These are phyloP conservation scores for Suillus decipiens DNA, from an alignment of 768 basidiomycete genomes.

Conservation along the genomic window DNA sequence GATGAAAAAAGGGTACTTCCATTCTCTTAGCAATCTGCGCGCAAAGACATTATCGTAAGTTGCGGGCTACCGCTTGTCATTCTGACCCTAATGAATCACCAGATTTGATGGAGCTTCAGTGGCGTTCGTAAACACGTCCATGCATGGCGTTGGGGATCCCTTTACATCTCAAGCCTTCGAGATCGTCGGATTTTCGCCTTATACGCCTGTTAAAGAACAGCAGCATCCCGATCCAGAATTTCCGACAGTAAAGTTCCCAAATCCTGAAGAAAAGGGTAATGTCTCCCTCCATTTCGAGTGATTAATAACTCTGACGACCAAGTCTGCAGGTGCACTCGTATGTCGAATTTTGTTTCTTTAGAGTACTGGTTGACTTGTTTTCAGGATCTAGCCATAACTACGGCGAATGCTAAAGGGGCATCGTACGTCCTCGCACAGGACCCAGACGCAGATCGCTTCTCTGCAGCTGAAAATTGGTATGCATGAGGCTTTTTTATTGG, in stretches of 20 bases:
- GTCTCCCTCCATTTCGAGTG: constrained; percentile 10
- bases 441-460: constrained; percentile 85
- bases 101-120: constrained; percentile 23
- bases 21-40: constrained; percentile 30
- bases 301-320: constrained; percentile 9
- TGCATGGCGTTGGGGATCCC: constrained; percentile 85
- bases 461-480: constrained; percentile 71
- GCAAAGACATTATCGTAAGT: constrained; percentile 1
- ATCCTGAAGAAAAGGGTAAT: constrained; percentile 87
- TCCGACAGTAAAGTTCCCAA: constrained; percentile 82
- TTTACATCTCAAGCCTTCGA: constrained; percentile 61
- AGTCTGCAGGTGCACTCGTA: constrained; percentile 49
- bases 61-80: neutral
- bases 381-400: constrained; percentile 73
- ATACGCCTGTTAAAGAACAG: constrained; percentile 65
- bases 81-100: constrained; percentile 17
- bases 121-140: constrained; percentile 83
- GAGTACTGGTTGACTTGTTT: constrained; percentile 2
- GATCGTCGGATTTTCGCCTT: constrained; percentile 57
- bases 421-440: constrained; percentile 84
- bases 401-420: constrained; percentile 54
- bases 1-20: constrained; percentile 61
- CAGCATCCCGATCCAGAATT: constrained; percentile 80
- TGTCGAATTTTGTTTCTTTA: constrained; percentile 16
- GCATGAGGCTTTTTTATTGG: constrained; percentile 15